Percentiles rank a stretch among this genome's conserved stretches.
Conservation (phyloP, 495 filamentous ascomycete genomes). For the Podospora comata region DNA sequence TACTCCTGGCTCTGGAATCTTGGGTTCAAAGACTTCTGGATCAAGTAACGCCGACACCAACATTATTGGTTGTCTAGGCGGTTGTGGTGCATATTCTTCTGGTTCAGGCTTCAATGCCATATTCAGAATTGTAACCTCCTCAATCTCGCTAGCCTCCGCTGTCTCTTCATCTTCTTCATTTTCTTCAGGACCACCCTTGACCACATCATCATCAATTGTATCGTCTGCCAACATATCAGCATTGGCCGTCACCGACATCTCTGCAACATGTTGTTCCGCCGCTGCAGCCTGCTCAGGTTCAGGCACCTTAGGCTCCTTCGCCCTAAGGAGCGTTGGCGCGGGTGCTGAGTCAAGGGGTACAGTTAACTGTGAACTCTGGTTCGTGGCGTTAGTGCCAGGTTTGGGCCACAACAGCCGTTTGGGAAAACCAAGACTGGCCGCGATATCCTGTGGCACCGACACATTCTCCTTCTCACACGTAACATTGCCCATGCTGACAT, state of each 20-base stretch:
- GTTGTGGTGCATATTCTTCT: not conserved
- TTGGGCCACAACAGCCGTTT: conserved; percentile 31
- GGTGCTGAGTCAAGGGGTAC: not conserved
- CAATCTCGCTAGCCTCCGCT: not conserved
- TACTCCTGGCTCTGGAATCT: too few species aligned
- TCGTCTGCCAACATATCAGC: not conserved
- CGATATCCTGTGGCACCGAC: conserved; percentile 13
- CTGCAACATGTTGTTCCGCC: not conserved
- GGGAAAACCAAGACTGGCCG: conserved; percentile 7
- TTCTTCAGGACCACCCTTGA: not conserved
- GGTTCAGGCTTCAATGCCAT: not conserved
- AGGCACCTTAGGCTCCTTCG: not conserved
- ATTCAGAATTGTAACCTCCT: not conserved
- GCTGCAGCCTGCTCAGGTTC: not conserved
- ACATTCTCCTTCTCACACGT: conserved; percentile 16
- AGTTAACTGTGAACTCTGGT: not conserved
- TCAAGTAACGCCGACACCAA: not conserved
- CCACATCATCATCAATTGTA: not conserved
- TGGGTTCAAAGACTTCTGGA: not conserved
- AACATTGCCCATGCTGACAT: conserved; percentile 17
- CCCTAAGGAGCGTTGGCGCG: not conserved
- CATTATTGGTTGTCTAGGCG: not conserved
- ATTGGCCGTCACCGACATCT: not conserved
- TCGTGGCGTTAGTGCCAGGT: not conserved
- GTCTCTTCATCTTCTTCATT: not conserved